phyloP scores from a whole-genome alignment of 108 stramenopile genomes.

The Fragilariopsis cylindrus region DNA sequence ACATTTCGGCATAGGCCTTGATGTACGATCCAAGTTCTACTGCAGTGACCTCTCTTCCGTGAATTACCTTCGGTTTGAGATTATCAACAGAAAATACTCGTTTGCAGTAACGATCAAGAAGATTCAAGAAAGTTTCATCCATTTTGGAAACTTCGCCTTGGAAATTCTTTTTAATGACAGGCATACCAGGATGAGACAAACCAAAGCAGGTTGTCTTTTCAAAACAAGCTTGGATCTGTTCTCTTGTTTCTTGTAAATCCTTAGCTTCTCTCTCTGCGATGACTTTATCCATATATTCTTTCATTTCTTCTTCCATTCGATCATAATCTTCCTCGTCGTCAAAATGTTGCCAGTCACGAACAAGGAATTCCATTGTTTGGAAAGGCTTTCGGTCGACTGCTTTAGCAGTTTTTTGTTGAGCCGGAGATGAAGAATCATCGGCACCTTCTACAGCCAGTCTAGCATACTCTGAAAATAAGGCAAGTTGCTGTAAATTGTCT shows the following conservation, averaged over 20 bases:
- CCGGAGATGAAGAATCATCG: not conserved
- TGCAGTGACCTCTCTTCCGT: slow-evolving; percentile 86
- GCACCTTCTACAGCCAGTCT: slow-evolving; percentile 77
- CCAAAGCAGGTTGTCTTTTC: slow-evolving; percentile 86
- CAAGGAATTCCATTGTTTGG: slow-evolving; percentile 95
- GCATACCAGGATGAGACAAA: slow-evolving; percentile 96
- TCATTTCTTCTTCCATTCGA: slow-evolving; percentile 85
- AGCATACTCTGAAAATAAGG: slow-evolving; percentile 97
- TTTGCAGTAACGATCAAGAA: slow-evolving; percentile 88
- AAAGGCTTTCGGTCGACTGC: slow-evolving; percentile 76
- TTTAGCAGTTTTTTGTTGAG: slow-evolving; percentile 30
- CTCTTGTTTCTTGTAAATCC: slow-evolving; percentile 91
- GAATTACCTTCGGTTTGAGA: slow-evolving; percentile 84
- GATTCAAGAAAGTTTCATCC: slow-evolving; percentile 76
- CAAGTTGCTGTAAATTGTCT: slow-evolving; percentile 98
- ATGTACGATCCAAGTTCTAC: slow-evolving; percentile 91
- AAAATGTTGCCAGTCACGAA: slow-evolving; percentile 98
- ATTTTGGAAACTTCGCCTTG: slow-evolving; percentile 85
- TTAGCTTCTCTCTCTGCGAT: slow-evolving; percentile 78
- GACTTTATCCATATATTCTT: slow-evolving; percentile 79
- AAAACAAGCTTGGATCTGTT: slow-evolving; percentile 95
- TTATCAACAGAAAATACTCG: slow-evolving; percentile 78
- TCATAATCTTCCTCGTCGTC: slow-evolving; percentile 82
- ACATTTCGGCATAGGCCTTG: slow-evolving; percentile 91
- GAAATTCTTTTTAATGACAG: slow-evolving; percentile 93